Conservation (phyloP, 2,329 filamentous ascomycete species). For the Lecanoromycetidae sp. region DNA sequence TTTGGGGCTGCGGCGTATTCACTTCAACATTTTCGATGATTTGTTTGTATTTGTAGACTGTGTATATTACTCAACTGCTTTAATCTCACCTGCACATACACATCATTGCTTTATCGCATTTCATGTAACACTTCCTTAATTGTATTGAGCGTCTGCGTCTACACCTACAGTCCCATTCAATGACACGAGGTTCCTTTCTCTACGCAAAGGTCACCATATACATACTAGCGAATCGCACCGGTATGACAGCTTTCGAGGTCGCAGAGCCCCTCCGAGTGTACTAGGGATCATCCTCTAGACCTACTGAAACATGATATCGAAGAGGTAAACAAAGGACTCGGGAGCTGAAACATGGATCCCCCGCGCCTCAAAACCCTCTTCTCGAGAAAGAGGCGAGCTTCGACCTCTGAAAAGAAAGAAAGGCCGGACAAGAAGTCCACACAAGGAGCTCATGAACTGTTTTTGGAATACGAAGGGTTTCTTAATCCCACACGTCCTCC, state of each 20-base stretch:
- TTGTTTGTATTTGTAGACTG: too few relatives aligned
- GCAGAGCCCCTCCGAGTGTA: neutral
- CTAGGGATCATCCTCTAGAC: neutral
- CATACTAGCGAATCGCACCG: neutral
- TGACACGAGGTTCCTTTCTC: too few relatives aligned
- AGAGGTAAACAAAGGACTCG: slow-evolving; percentile 3
- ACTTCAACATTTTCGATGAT: too few relatives aligned
- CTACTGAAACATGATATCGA: neutral
- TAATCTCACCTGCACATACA: too few relatives aligned
- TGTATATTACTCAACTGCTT: too few relatives aligned
- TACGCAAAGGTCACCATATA: too few relatives aligned
- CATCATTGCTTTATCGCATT: too few relatives aligned
- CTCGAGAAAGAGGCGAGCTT: neutral
- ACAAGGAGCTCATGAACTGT: slow-evolving; percentile 4
- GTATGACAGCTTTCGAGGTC: neutral
- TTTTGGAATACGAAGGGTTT: slow-evolving; percentile 9
- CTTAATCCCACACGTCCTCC: neutral
- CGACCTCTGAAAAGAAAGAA: neutral
- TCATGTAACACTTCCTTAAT: too few relatives aligned
- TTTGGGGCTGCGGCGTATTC: too few relatives aligned
- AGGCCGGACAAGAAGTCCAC: neutral
- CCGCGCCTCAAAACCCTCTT: neutral
- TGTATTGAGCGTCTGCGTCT: too few relatives aligned
- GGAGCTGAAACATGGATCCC: neutral
- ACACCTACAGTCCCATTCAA: too few relatives aligned